Evolutionary conservation across 1,139 yeast genomes (phyloP).

Genomic region (Yamadazyma conglobata): DNA sequence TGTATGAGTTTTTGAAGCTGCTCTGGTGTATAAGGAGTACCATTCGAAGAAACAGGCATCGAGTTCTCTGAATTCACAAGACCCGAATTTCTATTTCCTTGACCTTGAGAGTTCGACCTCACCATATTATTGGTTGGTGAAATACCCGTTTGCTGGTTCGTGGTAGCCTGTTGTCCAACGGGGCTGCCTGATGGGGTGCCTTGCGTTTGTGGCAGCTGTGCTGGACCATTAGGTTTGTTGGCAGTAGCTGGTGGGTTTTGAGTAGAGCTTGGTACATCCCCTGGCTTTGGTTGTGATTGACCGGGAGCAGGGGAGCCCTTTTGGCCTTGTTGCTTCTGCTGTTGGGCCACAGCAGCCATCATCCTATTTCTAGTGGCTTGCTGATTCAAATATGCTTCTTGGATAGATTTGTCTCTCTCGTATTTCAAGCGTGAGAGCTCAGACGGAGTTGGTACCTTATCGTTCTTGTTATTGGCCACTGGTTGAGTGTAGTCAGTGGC

Average conservation of each 20-base stretch:
- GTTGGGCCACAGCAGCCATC: slow-evolving; percentile 19
- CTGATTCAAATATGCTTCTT: slow-evolving; percentile 64
- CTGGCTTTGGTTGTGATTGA: slow-evolving; percentile 1
- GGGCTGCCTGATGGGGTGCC: background rate
- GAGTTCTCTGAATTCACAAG: slow-evolving; percentile 1
- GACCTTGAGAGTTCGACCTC: background rate
- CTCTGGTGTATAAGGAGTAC: slow-evolving; percentile 52
- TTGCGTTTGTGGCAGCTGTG: background rate
- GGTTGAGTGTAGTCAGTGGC: slow-evolving; percentile 18
- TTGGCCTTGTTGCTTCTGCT: slow-evolving; percentile 13
- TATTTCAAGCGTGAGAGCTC: slow-evolving; percentile 77
- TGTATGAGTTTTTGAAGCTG: slow-evolving; percentile 54
- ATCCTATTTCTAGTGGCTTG: slow-evolving; percentile 23
- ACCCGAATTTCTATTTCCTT: background rate
- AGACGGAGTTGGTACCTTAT: slow-evolving; percentile 67
- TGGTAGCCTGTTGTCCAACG: no score
- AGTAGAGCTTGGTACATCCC: no score
- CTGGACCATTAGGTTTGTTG: background rate
- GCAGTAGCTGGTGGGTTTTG: slow-evolving; percentile 1
- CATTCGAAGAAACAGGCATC: slow-evolving; percentile 22
- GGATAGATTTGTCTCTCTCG: slow-evolving; percentile 82
- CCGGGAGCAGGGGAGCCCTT: slow-evolving; percentile 2
- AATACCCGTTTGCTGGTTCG: slow-evolving; percentile 7
- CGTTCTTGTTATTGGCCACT: slow-evolving; percentile 23
- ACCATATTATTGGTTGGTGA: slow-evolving; percentile 12